Evolutionary conservation across 1,284 basidiomycete genomes (phyloP), one percentile per base, ranked within the genome.

Genomic region (Rhodotorula sp.): DNA sequence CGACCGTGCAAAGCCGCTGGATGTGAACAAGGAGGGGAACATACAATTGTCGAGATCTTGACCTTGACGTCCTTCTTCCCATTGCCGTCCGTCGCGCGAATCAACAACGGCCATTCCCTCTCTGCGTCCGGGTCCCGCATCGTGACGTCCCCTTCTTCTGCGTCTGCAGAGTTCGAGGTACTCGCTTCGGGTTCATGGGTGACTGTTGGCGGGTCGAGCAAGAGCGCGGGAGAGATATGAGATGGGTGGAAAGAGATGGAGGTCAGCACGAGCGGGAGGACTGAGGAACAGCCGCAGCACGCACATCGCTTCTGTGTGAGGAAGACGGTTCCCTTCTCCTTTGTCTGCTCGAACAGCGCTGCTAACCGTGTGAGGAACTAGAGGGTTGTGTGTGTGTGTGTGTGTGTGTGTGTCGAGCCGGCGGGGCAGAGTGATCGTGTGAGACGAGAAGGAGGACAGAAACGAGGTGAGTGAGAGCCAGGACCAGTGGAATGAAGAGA

Each of bases 401-500:
- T 89, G 2, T 72, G 84, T 6, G 86, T 27, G 51, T 17, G 19
- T n/a, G n/a, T n/a, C 51, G 19, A 30, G 10, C 29, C n/a, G 27
- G 20, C 15, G 53, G 22, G 53, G 17, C 5, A n/a, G 6, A 32
- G 32, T 34, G 32, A 13, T 34, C 54, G 32, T 17, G 22, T 22
- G 20, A 22, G 19, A 10, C 5, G 8, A 34, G 10, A n/a, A 24
- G 30, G 22, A 34, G 24, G 0, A 34, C 30, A 11, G 9, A 17
- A 17, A 32, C 15, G 9, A 53, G 15, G 17, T 2, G n/a, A 36
- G 13, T 24, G 15, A 44, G 36, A 0, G 55, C 6, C 6, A 29
- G 13, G 7, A 15, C 6, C 19, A 32, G 13, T 22, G 54, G 15
- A 32, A 15, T 24, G 22, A 24, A 19, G 55, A n/a, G 24, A 44